Evolutionary conservation across 805 yeast genomes (phyloP).

Genomic region (Suhomyces tanzawaensis): DNA sequence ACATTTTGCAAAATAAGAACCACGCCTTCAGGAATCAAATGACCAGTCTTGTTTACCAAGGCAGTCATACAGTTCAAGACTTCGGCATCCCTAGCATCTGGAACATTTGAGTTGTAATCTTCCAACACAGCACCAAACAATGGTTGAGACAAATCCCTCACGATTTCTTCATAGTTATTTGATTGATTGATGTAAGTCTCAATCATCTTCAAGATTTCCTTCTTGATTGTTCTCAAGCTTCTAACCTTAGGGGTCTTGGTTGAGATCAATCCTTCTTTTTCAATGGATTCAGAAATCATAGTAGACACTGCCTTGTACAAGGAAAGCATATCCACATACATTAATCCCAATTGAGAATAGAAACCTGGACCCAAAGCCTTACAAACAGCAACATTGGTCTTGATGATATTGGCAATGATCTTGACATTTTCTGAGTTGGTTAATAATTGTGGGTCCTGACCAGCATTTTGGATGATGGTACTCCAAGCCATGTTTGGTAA

Average conservation of each 20-base stretch:
- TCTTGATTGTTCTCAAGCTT: constrained; percentile 92
- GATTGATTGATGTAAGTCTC: constrained; percentile 89
- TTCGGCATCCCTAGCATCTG: constrained; percentile 97
- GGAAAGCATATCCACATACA: constrained; percentile 86
- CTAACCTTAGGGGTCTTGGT: constrained; percentile 94
- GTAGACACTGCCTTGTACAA: constrained; percentile 85
- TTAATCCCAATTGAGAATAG: constrained; percentile 79
- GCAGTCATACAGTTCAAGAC: constrained; percentile 94
- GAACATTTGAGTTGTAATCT: constrained; percentile 84
- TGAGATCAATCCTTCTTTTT: constrained; percentile 78
- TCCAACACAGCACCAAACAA: constrained; percentile 80
- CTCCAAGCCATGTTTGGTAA: constrained; percentile 95
- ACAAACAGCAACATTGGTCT: constrained; percentile 94
- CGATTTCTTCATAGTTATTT: constrained; percentile 80
- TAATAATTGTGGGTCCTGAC: constrained; percentile 76
- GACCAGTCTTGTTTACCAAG: constrained; percentile 83
- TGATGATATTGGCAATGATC: constrained; percentile 87
- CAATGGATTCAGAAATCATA: constrained; percentile 79
- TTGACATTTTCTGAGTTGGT: constrained; percentile 82
- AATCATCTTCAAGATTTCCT: constrained; percentile 83
- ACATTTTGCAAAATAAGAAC: constrained; percentile 84
- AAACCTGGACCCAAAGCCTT: constrained; percentile 91
- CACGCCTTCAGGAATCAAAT: constrained; percentile 83
- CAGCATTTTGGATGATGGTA: constrained; percentile 81
- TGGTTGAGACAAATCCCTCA: constrained; percentile 77